Base-by-base conservation (phyloP, 768 basidiomycete species). In the Lyophyllum decastes region DNA sequence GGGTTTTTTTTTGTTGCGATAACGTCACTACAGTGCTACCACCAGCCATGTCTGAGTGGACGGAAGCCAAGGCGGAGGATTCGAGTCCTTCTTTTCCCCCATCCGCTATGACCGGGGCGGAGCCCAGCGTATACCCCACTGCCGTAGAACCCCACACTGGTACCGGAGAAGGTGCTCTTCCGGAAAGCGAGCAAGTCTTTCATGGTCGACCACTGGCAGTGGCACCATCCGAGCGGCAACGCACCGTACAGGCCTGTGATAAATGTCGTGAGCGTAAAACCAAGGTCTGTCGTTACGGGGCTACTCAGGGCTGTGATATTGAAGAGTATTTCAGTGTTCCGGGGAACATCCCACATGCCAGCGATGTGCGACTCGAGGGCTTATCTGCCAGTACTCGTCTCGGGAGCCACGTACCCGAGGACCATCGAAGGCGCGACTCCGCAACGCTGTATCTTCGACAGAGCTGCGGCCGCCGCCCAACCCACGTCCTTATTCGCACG, bases 211-310 rank as follows among this genome's bases (percentile, higher is more conserved):
- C 54, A 41, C 45, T 55, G 57, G 19, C 41, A 14, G 48, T 65
- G 19, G 44, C 65, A 14, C 67, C 70, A 6, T 57, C 64, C 46
- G 66, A 68, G 56, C 73, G 76, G 46, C 77, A 79, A 56, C 73
- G 81, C 30, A 83, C 80, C 16, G 70, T 77, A 0, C 81, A 82
- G 57, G 84, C 84, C 21, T 86, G 84, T 63, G 79, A 82, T 57
- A 82, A 81, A 64, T 86, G 84, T 64, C 72, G 84, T 17, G 77
- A 79, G 56, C 74, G 83, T 24, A 86, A 86, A 70, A 83, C 82
- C 8, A 84, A 84, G 75, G 84, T 82, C 57, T 38, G 73, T 56
- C 38, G 25, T 10, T 21, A 6, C 4, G 6, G 2, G 11, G 30
- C n/a, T 47, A 26, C 26, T 25, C 30, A 14, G 48, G 34, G 22